Evolutionary conservation across 1,139 yeast species (phyloP).

Genomic region (Ogataea hybrid): DNA sequence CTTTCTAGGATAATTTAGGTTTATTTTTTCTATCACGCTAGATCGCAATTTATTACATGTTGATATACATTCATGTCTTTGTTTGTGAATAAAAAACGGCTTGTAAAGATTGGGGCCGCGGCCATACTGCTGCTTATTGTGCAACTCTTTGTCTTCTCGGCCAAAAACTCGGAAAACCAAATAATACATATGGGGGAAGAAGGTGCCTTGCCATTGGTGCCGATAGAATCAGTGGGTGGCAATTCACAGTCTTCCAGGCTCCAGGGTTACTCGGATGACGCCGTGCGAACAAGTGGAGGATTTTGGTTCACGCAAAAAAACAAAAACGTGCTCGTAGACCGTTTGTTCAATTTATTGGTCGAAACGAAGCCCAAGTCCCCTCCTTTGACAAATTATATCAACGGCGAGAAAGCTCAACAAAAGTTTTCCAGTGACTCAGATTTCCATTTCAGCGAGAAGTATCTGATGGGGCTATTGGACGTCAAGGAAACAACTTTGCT

Average conservation of each 20-base stretch:
- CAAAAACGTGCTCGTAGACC: constrained; percentile 19
- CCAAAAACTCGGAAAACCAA: neutral
- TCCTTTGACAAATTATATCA: constrained; percentile 27
- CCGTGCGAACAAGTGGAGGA: neutral
- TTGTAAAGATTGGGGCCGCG: constrained; percentile 2
- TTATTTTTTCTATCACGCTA: too few species aligned
- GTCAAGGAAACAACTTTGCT: constrained; percentile 23
- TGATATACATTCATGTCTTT: neutral
- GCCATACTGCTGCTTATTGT: neutral
- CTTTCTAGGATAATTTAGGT: neutral
- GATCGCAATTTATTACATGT: neutral
- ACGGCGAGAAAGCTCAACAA: constrained; percentile 31
- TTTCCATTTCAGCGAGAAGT: constrained; percentile 31
- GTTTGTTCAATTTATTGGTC: constrained; percentile 27
- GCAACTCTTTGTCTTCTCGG: neutral
- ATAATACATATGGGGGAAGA: neutral
- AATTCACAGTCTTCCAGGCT: too few species aligned
- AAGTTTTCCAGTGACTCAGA: constrained; percentile 34
- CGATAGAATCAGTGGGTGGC: neutral
- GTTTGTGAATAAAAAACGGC: constrained; percentile 1
- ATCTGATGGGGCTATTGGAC: constrained; percentile 29
- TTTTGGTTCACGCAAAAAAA: neutral
- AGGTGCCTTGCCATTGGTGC: neutral
- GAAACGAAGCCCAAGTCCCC: constrained; percentile 29
- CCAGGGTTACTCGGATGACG: neutral